A percentile compares a stretch with the other conserved stretches of the same genome.
Evolutionary conservation across 169 alveolate genomes (phyloP).

Genomic region (Eimeria tenella): DNA sequence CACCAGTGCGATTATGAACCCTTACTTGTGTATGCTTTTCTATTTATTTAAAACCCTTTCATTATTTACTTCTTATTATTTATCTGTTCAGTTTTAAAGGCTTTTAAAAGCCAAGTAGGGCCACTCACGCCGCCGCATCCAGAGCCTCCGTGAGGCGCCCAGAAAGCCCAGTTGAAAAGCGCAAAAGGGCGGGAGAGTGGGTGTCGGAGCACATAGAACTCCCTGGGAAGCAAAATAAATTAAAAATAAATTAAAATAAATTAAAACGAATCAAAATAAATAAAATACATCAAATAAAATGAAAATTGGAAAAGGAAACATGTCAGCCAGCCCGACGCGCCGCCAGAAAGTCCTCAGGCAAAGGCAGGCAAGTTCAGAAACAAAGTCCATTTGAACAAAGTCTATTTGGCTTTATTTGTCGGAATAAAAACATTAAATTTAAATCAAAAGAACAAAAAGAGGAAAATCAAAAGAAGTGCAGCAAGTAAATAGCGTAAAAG

Average conservation of each 20-base stretch:
- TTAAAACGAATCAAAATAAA: neutral
- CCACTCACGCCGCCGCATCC: neutral
- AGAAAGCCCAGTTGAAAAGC: neutral
- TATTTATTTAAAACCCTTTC: too few species aligned
- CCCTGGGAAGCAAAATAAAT: neutral
- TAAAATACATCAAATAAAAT: neutral
- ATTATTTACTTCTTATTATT: neutral
- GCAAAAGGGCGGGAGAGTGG: constrained; percentile 7
- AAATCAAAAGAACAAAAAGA: neutral
- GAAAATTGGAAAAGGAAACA: neutral
- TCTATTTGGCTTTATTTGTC: neutral
- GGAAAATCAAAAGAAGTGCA: too few species aligned
- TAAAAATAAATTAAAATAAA: neutral
- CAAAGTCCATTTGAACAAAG: neutral
- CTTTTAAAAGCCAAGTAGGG: too few species aligned
- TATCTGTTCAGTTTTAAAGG: neutral
- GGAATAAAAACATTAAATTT: neutral
- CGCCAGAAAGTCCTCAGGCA: too few species aligned
- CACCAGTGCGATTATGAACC: too few species aligned
- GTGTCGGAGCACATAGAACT: neutral
- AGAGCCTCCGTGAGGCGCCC: neutral
- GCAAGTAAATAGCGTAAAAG: too few species aligned
- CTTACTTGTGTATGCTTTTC: too few species aligned
- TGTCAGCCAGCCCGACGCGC: neutral
- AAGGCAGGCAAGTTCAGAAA: too few species aligned